Evolutionary conservation across 305 asterid genomes (phyloP).

Genomic region (Fraxinus baroniana): DNA sequence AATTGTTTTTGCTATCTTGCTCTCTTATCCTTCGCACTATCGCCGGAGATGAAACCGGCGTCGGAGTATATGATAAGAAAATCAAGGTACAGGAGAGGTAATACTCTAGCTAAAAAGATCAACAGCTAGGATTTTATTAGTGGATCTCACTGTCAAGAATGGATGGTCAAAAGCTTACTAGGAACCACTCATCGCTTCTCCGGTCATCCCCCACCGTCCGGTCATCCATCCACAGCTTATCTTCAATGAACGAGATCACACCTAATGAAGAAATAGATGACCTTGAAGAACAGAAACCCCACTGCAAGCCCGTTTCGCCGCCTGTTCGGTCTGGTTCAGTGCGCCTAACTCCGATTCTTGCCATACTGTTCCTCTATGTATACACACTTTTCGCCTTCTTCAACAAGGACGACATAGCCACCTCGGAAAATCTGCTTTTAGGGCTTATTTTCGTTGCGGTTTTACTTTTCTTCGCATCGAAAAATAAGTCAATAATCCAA

Average conservation of each 20-base stretch:
- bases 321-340: constrained; percentile 11
- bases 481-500: constrained; percentile 28
- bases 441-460: constrained; percentile 36
- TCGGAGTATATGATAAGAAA: constrained; percentile 27
- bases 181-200: constrained; percentile 50
- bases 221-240: constrained; percentile 46
- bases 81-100: constrained; percentile 35
- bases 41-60: constrained; percentile 35
- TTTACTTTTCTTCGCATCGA: constrained; percentile 30
- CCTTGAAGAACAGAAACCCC: constrained; percentile 51
- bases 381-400: constrained; percentile 37
- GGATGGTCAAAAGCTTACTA: constrained; percentile 50
- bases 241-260: constrained; percentile 34
- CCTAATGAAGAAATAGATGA: constrained; percentile 32
- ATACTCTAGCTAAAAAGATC: constrained; percentile 13
- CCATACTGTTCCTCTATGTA: constrained; percentile 13
- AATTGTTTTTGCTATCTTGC: not conserved
- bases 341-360: constrained; percentile 28
- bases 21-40: constrained; percentile 1
- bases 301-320: constrained; percentile 29
- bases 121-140: not conserved
- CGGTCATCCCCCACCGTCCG: constrained; percentile 48
- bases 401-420: constrained; percentile 31
- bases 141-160: constrained; percentile 21
- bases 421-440: constrained; percentile 42